Evolutionary conservation across 139 green algal species (phyloP).

Genomic region (Tetraselmis chui): DNA sequence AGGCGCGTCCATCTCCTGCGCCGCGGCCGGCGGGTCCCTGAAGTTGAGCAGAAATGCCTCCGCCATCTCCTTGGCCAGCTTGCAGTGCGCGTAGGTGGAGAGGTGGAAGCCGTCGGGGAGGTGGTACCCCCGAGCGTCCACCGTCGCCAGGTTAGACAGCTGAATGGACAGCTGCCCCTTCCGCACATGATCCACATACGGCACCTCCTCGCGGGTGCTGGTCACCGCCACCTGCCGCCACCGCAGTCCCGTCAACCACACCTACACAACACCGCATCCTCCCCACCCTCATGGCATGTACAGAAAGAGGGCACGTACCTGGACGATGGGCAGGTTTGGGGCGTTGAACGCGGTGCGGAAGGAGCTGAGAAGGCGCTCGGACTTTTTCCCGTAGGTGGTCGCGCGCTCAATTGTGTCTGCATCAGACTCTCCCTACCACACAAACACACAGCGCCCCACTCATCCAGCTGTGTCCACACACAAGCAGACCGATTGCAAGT

Average conservation of each 20-base stretch:
- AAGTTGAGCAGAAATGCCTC: not conserved
- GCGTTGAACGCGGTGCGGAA: not conserved
- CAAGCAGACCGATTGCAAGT: not conserved
- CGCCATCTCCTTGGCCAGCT: not conserved
- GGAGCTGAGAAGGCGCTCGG: not conserved
- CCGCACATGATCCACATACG: not conserved
- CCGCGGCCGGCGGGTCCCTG: not conserved
- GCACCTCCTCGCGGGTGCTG: not conserved
- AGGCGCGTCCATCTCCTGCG: not conserved
- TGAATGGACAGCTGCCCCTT: not conserved
- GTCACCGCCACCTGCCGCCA: not conserved
- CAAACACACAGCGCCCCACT: too few relatives aligned
- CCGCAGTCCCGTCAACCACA: too few relatives aligned
- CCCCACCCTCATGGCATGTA: too few relatives aligned
- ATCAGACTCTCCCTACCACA: not conserved
- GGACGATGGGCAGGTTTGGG: not conserved
- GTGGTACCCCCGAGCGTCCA: not conserved
- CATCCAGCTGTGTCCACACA: too few relatives aligned
- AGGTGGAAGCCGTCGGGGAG: not conserved
- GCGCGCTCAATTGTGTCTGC: not conserved
- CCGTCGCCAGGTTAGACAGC: not conserved
- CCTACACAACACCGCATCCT: too few relatives aligned
- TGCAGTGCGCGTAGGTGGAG: not conserved
- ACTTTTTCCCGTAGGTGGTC: not conserved
- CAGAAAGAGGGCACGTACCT: too few relatives aligned